Evolutionary conservation across 1,139 yeast genomes (phyloP), one percentile per base, ranked within the genome.

Genomic region (Williopsis jadinii): DNA sequence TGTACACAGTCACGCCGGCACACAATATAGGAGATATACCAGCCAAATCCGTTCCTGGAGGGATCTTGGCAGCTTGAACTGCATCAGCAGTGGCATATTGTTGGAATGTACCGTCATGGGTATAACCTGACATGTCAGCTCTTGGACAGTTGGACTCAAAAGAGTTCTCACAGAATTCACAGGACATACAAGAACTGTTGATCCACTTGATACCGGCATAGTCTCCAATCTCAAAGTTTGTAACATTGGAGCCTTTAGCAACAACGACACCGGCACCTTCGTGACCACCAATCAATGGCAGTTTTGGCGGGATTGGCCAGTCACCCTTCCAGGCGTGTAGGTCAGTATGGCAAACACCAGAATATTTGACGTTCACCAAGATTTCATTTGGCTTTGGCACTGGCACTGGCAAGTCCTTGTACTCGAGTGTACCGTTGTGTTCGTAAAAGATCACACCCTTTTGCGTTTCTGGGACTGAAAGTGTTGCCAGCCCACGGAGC

Each of bases 221-320:
- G 61, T 84, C 92, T 57, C 94, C 94, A 55, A 81, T 62, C 59
- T 81, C 73, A 69, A 84, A 81, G 60, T 81, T 80, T 54, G 66
- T 71, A 52, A 83, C 94, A 51, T 76, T 71, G 35, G 67, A 67
- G 58, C 92, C 94, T 59, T 68, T 76, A 52, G 73, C 87, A 45
- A 82, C 90, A 49, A 84, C 92, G 32, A 77, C 76, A 64, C 94
- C 94, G 32, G 90, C 88, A 67, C 92, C 92, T 66, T 84, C 94
- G 70, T 84, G 94, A 57, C 94, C 94, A 50, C 87, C 88, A 41
- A 81, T 85, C 52, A 80, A 66, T 19, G 87, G 87, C 49, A 77
- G 68, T 63, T 80, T 80, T 51, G 80, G 73, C 41, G 66, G 67
- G 54, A 77, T 62, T 44, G 84, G 83, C 84, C 84, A 80, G 63